Base-by-base conservation (phyloP, 306 rosid genomes). In the Casuarina glauca region DNA sequence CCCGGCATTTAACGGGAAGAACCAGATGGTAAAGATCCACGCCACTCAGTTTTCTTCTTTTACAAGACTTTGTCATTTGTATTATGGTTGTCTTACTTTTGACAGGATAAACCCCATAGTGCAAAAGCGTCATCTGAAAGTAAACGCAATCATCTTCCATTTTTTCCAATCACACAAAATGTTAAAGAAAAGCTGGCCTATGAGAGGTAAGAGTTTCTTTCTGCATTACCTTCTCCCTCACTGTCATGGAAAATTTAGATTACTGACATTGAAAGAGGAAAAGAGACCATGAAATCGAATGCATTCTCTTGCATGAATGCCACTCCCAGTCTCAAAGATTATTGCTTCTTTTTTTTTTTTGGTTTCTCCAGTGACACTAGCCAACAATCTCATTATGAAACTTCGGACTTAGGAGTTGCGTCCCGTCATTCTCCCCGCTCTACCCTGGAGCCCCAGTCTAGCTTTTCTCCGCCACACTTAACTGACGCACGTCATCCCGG, bases 91-190 rank as follows among this genome's bases (percentile, higher is more conserved):
- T 77, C 54, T 73, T 44, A 76, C 83, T 55, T 26, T 53, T 61
- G 38, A 16, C 91, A 93, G 96, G 96, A 88, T 61, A 86, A 73
- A 87, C 75, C 86, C 46, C 84, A 6, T 9, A 86, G 91, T 78
- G 93, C 93, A 69, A 55, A 54, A 60, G 91, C 87, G 63, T 80
- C 45, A 54, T 60, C 74, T 81, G 91, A 89, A 51, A 84, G 75
- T 75, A 86, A 71, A 89, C 57, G 50, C 35, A 89, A 84, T 77
- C 87, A 82, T 62, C 76, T 83, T 70, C 75, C 84, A 54, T 36
- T 54, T 48, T 77, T 80, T 66, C 82, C 84, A 26, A 57, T 68
- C 84, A 46, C 74, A 36, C 86, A 73, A 19, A 74, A 43, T 46
- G 46, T 35, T 3, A 85, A 73, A 80, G 92, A 86, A 83, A 87